These are phyloP conservation scores for Phaeodactylum tricornutum DNA, from an alignment of 108 stramenopile genomes.

Conservation along the genomic window DNA sequence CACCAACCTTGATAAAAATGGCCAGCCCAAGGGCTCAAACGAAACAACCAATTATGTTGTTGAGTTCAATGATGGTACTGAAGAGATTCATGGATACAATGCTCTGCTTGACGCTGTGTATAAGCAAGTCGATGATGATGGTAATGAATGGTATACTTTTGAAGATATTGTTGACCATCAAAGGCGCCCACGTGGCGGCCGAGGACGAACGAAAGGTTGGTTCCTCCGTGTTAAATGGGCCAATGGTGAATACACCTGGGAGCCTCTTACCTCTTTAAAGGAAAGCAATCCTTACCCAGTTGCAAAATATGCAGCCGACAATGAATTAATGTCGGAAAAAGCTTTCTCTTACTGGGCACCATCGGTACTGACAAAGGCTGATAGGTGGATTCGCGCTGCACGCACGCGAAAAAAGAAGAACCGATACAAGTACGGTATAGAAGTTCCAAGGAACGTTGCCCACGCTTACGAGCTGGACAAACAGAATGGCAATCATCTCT, in stretches of 20 bases:
- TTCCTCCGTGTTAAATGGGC: constrained; percentile 24
- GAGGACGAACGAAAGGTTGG: constrained; percentile 53
- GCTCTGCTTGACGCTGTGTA: too few species aligned
- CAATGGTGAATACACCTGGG: constrained; percentile 17
- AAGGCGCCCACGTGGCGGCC: too few species aligned
- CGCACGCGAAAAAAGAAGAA: constrained; percentile 2
- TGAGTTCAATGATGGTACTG: too few species aligned
- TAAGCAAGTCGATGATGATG: too few species aligned
- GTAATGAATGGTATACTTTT: too few species aligned
- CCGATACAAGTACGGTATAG: constrained; percentile 17
- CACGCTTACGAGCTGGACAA: constrained; percentile 19
- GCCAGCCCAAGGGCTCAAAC: too few species aligned
- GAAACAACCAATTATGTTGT: too few species aligned
- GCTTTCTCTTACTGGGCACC: constrained; percentile 37
- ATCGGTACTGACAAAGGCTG: constrained; percentile 9
- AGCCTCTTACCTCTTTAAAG: constrained; percentile 13
- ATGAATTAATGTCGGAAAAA: constrained; percentile 8
- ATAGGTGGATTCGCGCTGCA: constrained; percentile 18
- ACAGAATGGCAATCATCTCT: constrained; percentile 20
- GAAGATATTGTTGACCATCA: too few species aligned
- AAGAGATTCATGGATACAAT: too few species aligned
- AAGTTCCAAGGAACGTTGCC: constrained; percentile 16
- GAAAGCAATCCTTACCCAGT: constrained; percentile 11
- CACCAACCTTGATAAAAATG: too few species aligned
- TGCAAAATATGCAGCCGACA: constrained; percentile 13